Evolutionary conservation across 495 filamentous ascomycete species (phyloP).

Genomic region (Penicillium robsamsonii): DNA sequence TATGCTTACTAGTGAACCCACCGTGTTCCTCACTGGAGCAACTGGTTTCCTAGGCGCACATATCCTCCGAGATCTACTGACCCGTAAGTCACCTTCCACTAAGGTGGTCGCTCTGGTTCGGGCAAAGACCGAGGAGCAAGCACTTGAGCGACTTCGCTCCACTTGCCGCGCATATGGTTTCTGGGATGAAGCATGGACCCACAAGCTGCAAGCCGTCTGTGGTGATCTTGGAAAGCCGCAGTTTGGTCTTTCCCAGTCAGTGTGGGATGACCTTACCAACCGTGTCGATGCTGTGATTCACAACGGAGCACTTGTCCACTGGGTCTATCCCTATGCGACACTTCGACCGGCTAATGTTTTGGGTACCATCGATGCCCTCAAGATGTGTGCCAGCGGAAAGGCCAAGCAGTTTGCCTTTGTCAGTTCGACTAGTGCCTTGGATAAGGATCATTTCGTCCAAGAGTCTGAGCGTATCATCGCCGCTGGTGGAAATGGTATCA

Average conservation of each 20-base stretch:
- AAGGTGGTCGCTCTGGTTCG: slow-evolving; percentile 81
- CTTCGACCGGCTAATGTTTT: slow-evolving; percentile 78
- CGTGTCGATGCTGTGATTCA: slow-evolving; percentile 80
- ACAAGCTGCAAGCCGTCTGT: slow-evolving; percentile 59
- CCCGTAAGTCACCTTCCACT: slow-evolving; percentile 51
- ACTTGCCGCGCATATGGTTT: slow-evolving; percentile 65
- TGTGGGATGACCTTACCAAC: slow-evolving; percentile 62
- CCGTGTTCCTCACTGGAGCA: slow-evolving; percentile 82
- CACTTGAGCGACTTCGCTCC: slow-evolving; percentile 47
- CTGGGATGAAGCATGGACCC: slow-evolving; percentile 71
- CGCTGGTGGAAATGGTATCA: slow-evolving; percentile 52
- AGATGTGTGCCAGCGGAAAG: slow-evolving; percentile 71
- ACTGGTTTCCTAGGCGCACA: slow-evolving; percentile 91
- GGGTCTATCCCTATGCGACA: slow-evolving; percentile 77
- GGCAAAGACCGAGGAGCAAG: slow-evolving; percentile 53
- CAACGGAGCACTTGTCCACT: slow-evolving; percentile 87
- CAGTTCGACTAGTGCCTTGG: slow-evolving; percentile 80
- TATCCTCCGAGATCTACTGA: slow-evolving; percentile 71
- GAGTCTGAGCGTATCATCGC: slow-evolving; percentile 61
- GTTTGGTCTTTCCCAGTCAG: slow-evolving; percentile 63
- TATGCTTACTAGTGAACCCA: slow-evolving; percentile 41
- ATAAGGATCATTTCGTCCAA: slow-evolving; percentile 74
- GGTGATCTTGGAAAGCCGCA: slow-evolving; percentile 71
- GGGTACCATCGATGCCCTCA: slow-evolving; percentile 73
- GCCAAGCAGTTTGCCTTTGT: slow-evolving; percentile 82